phyloP scores from a whole-genome alignment of 208 protist genomes.

The Phytomonas francai region DNA sequence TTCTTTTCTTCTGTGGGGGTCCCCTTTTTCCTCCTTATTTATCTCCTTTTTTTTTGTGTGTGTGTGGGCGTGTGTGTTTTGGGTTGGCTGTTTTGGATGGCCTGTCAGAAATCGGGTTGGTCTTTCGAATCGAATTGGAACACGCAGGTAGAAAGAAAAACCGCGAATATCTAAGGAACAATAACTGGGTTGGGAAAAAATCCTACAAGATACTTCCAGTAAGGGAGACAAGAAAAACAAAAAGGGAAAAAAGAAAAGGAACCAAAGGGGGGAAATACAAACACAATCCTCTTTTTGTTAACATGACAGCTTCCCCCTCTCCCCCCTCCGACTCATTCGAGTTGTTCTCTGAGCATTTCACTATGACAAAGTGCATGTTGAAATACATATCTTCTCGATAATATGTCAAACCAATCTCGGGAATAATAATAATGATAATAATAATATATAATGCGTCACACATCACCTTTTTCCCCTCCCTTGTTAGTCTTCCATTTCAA shows the following conservation, averaged over 20 bases:
- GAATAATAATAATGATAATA: neutral
- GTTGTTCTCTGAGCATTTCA: too few relatives aligned
- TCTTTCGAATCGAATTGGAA: too few relatives aligned
- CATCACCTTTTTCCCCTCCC: neutral
- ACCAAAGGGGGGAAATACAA: neutral
- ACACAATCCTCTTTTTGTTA: too few relatives aligned
- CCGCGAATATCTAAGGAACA: neutral
- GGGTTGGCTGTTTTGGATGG: too few relatives aligned
- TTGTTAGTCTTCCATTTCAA: constrained; percentile 3
- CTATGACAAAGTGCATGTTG: too few relatives aligned
- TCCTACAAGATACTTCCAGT: neutral
- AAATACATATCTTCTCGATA: too few relatives aligned
- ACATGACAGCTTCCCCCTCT: too few relatives aligned
- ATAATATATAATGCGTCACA: neutral
- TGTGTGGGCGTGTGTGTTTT: neutral
- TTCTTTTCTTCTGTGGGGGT: constrained; percentile 27
- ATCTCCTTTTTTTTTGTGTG: constrained; percentile 9
- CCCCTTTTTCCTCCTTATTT: constrained; percentile 35
- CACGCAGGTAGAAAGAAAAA: too few relatives aligned
- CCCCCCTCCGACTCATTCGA: too few relatives aligned
- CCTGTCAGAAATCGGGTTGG: too few relatives aligned
- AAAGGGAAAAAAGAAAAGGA: neutral
- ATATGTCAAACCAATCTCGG: constrained; percentile 1
- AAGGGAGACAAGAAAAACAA: constrained; percentile 6
- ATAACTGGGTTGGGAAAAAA: neutral